These are phyloP conservation scores for Chaetomium sp. DNA, from an alignment of 2,329 filamentous ascomycete genomes.

Conservation along the genomic window DNA sequence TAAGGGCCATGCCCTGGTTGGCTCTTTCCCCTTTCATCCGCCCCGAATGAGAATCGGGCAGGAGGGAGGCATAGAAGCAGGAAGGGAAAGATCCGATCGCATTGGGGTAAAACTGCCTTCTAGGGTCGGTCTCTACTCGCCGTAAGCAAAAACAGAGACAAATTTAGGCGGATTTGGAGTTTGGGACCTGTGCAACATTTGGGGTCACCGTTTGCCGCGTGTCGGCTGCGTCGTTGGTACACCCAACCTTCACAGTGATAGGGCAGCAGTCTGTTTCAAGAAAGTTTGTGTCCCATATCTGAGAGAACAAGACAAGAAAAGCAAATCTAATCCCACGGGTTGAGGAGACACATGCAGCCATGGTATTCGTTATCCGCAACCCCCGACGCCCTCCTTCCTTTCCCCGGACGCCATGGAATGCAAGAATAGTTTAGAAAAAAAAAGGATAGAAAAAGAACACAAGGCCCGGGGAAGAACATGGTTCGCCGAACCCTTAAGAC, in stretches of 20 bases:
- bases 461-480: no score
- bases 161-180: no score
- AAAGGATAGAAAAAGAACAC: neutral
- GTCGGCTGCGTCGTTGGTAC: neutral
- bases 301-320: slow-evolving; percentile 11
- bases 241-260: neutral
- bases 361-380: slow-evolving; percentile 24
- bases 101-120: no score
- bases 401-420: slow-evolving; percentile 25
- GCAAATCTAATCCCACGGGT: slow-evolving; percentile 21
- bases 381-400: neutral
- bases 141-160: no score
- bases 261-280: neutral
- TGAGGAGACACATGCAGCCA: slow-evolving; percentile 21
- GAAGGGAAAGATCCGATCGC: no score
- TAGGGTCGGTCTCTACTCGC: no score
- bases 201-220: neutral
- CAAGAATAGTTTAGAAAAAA: slow-evolving; percentile 12
- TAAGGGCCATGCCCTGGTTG: neutral
- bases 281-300: slow-evolving; percentile 7
- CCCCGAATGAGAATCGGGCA: no score
- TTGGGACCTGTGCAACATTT: neutral
- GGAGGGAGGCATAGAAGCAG: no score
- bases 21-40: slow-evolving; percentile 6
- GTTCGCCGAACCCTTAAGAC: no score